Evolutionary conservation across 768 basidiomycete species (phyloP).

Genomic region (Hygrophorus russula): DNA sequence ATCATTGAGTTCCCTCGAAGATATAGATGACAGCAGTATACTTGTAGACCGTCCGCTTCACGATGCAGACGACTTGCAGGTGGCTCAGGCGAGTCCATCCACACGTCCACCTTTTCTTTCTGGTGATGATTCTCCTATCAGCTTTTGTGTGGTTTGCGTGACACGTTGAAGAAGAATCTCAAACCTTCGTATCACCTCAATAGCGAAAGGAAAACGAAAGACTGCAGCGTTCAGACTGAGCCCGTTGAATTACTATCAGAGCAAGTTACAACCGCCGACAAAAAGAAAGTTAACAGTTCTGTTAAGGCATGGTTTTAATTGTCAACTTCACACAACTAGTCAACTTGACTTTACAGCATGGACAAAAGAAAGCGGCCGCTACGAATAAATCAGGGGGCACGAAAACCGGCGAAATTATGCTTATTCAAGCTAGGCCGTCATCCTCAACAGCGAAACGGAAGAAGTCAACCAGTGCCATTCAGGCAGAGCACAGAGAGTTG

Average conservation of each 20-base stretch:
- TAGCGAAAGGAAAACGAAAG: slow-evolving; percentile 12
- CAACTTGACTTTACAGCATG: slow-evolving; percentile 5
- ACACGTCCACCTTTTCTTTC: neutral
- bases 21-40: slow-evolving; percentile 31
- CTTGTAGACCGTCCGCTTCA: slow-evolving; percentile 15
- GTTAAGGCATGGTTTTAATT: neutral
- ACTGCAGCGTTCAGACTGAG: slow-evolving; percentile 21
- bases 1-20: slow-evolving; percentile 63
- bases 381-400: slow-evolving; percentile 9
- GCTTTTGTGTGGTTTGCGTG: slow-evolving; percentile 18
- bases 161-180: neutral
- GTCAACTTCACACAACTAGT: neutral
- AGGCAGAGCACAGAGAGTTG: slow-evolving; percentile 27
- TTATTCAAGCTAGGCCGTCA: slow-evolving; percentile 19
- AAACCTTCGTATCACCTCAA: slow-evolving; percentile 5
- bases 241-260: neutral
- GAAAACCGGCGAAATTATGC: slow-evolving; percentile 12
- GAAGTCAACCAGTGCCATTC: slow-evolving; percentile 18
- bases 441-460: slow-evolving; percentile 29
- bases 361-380: slow-evolving; percentile 5
- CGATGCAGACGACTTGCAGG: slow-evolving; percentile 40
- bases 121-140: slow-evolving; percentile 2
- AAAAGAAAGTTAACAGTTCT: neutral
- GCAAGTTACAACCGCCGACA: neutral
- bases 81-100: slow-evolving; percentile 40